These are phyloP conservation scores for Coprinellus aureogranulatus DNA, from an alignment of 768 basidiomycete genomes.

Conservation along the genomic window DNA sequence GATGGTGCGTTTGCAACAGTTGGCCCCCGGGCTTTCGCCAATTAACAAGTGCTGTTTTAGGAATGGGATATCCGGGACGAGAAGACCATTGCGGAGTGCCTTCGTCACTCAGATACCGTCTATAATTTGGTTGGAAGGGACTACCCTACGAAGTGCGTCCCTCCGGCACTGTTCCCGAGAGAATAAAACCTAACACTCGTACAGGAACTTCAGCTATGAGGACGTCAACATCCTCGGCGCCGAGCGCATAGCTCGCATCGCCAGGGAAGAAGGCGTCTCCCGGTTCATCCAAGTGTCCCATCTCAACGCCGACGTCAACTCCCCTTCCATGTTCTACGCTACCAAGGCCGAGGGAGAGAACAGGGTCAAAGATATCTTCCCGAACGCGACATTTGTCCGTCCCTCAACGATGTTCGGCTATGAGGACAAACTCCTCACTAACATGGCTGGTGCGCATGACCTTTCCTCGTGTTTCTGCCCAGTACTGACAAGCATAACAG, in stretches of 20 bases:
- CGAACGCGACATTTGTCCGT: conserved; percentile 81
- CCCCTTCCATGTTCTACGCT: conserved; percentile 80
- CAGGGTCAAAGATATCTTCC: conserved; percentile 79
- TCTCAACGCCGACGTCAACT: conserved; percentile 80
- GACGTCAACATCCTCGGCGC: conserved; percentile 84
- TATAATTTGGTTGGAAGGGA: conserved; percentile 95
- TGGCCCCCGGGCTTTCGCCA: not conserved
- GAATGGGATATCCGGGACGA: conserved; percentile 96
- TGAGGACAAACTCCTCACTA: conserved; percentile 92
- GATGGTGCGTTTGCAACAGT: conserved; percentile 56
- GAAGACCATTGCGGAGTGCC: conserved; percentile 87
- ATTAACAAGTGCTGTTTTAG: conserved; percentile 36
- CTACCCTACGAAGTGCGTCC: conserved; percentile 86
- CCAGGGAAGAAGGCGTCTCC: conserved; percentile 71
- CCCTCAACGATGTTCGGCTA: conserved; percentile 88
- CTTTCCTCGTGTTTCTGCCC: conserved; percentile 6
- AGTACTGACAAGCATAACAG: conserved; percentile 36
- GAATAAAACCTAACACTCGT: conserved; percentile 9
- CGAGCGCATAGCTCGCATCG: conserved; percentile 80
- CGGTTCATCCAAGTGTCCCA: conserved; percentile 94
- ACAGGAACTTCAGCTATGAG: conserved; percentile 83
- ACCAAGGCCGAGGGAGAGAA: conserved; percentile 90
- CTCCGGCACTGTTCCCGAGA: conserved; percentile 5
- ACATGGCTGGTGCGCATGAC: conserved; percentile 72
- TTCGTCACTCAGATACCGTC: conserved; percentile 93